Conservation (phyloP, 805 yeast genomes). For the Ogataea siamensis region DNA sequence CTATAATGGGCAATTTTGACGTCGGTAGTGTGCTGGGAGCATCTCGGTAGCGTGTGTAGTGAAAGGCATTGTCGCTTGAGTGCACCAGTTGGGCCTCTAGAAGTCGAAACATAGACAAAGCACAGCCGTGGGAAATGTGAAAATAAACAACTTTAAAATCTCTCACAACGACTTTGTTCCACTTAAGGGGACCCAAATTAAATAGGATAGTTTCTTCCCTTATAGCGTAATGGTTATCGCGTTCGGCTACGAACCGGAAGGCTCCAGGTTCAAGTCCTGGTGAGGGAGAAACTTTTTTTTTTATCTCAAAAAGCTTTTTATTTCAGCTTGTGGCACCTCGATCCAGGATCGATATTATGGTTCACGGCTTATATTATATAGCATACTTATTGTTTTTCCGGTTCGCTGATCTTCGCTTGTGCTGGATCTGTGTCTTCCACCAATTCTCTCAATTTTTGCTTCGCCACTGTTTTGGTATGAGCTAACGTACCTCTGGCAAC, state of each 20-base stretch:
- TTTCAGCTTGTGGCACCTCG: too few relatives aligned
- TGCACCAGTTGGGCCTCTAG: constrained; percentile 27
- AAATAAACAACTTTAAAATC: neutral
- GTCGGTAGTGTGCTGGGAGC: constrained; percentile 17
- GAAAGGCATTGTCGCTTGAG: constrained; percentile 22
- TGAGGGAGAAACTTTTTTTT: constrained; percentile 34
- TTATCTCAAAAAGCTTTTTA: too few relatives aligned
- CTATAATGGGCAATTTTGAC: constrained; percentile 14
- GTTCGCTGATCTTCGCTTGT: constrained; percentile 2
- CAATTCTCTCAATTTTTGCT: constrained; percentile 56
- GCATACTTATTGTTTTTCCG: too few relatives aligned
- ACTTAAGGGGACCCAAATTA: neutral
- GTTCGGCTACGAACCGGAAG: constrained; percentile 37
- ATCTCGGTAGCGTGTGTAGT: constrained; percentile 22
- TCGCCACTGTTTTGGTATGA: constrained; percentile 56
- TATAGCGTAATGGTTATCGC: constrained; percentile 35
- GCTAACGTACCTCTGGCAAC: constrained; percentile 57
- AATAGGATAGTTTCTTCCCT: constrained; percentile 23
- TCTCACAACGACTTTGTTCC: neutral
- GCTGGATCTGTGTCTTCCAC: constrained; percentile 27
- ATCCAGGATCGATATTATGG: too few relatives aligned
- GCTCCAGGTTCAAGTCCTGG: constrained; percentile 57
- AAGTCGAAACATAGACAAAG: constrained; percentile 12
- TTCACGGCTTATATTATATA: too few relatives aligned
- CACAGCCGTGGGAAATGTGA: constrained; percentile 1